Evolutionary conservation across 345 rosid species (phyloP).

Genomic region (sweet orange (Citrus sinensis)): DVS_A1.0 CM039164.1:320001-320500

Average conservation of each 20-base stretch:
- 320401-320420: slow-evolving; percentile 31
- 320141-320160: slow-evolving; percentile 10
- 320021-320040: not conserved
- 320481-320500: slow-evolving; percentile 78
- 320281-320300: slow-evolving; percentile 54
- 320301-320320: slow-evolving; percentile 40
- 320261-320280: slow-evolving; percentile 50
- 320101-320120: slow-evolving; percentile 21
- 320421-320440: slow-evolving; percentile 39
- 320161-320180: slow-evolving; percentile 25
- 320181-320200: slow-evolving; percentile 22
- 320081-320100: slow-evolving; percentile 3
- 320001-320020: not conserved
- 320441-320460: slow-evolving; percentile 31
- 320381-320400: slow-evolving; percentile 38
- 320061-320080: not conserved
- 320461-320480: slow-evolving; percentile 49
- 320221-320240: slow-evolving; percentile 24
- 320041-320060: not conserved
- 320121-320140: slow-evolving; percentile 24
- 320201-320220: slow-evolving; percentile 27
- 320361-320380: slow-evolving; percentile 8
- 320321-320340: slow-evolving; percentile 20
- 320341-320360: slow-evolving; percentile 41
- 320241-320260: slow-evolving; percentile 13